phyloP scores from a whole-genome alignment of 2,329 filamentous ascomycete species.

The Hypoxylon sp. region DNA sequence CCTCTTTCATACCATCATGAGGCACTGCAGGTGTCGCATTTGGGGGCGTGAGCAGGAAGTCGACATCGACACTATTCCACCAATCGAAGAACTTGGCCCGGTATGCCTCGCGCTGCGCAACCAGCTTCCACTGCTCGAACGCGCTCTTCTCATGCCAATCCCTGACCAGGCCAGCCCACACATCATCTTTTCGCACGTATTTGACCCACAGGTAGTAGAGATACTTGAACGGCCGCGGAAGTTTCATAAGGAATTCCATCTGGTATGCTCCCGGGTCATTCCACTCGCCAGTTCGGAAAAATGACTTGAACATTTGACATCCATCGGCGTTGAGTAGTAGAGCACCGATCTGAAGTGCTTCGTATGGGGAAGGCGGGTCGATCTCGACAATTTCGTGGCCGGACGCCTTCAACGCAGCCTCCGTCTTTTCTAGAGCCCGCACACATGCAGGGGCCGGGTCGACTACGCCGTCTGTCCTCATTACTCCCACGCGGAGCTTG shows the following conservation, averaged over 20 bases:
- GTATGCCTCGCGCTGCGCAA: constrained; percentile 80
- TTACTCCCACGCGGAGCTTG: constrained; percentile 77
- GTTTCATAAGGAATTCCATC: constrained; percentile 77
- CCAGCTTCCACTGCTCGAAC: constrained; percentile 85
- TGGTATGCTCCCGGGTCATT: constrained; percentile 82
- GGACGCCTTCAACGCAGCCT: constrained; percentile 73
- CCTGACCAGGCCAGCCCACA: constrained; percentile 82
- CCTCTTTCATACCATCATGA: constrained; percentile 86
- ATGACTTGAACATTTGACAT: constrained; percentile 80
- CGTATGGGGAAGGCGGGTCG: constrained; percentile 76
- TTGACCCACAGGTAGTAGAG: constrained; percentile 92
- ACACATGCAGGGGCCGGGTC: constrained; percentile 87
- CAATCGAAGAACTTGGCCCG: constrained; percentile 84
- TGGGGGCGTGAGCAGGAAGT: constrained; percentile 84
- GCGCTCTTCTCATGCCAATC: constrained; percentile 80
- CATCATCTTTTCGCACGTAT: constrained; percentile 78
- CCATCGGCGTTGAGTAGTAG: constrained; percentile 88
- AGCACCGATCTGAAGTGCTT: constrained; percentile 80
- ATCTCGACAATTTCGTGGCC: constrained; percentile 80
- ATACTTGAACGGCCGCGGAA: constrained; percentile 81
- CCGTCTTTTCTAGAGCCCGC: constrained; percentile 78
- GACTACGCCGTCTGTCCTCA: constrained; percentile 84
- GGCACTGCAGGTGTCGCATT: constrained; percentile 92
- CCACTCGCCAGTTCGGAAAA: constrained; percentile 81
- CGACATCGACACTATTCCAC: constrained; percentile 80